Conservation (phyloP, 2,329 filamentous ascomycete genomes). For the Penicillium sp. region DNA sequence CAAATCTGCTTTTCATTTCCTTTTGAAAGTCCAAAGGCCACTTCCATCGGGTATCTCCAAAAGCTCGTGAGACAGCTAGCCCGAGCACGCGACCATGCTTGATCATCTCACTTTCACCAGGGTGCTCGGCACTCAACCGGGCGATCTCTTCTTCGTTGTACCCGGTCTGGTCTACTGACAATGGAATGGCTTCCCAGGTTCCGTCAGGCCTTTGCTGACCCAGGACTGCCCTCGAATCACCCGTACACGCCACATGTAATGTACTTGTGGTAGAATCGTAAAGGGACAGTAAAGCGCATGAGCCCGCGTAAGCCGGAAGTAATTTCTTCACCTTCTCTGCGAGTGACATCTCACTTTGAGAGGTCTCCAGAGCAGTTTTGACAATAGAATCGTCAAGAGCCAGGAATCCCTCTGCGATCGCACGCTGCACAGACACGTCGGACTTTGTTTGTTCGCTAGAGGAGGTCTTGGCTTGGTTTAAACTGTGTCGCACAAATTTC, state of each 20-base stretch:
- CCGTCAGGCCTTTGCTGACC: constrained; percentile 42
- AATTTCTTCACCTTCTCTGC: constrained; percentile 24
- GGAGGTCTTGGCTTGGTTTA: constrained; percentile 10
- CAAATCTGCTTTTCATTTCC: constrained; percentile 30
- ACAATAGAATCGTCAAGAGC: constrained; percentile 27
- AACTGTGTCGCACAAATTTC: constrained; percentile 18
- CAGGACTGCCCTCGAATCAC: constrained; percentile 66
- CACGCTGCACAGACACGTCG: constrained; percentile 18
- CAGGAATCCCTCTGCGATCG: constrained; percentile 23
- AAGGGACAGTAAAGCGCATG: constrained; percentile 62
- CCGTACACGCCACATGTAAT: constrained; percentile 63
- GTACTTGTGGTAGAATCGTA: constrained; percentile 56
- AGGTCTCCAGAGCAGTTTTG: constrained; percentile 16
- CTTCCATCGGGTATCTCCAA: constrained; percentile 69
- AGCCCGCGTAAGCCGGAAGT: constrained; percentile 48
- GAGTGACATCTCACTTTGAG: constrained; percentile 18
- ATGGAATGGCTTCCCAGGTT: constrained; percentile 52
- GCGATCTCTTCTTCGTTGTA: constrained; percentile 59
- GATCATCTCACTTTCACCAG: constrained; percentile 59
- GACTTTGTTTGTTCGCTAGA: constrained; percentile 2
- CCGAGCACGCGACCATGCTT: constrained; percentile 61
- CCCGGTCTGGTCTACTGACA: constrained; percentile 67
- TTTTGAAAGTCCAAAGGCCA: constrained; percentile 55
- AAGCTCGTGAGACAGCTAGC: constrained; percentile 61
- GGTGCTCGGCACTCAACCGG: constrained; percentile 58